Base-by-base conservation (phyloP, 2,329 filamentous ascomycete species). In the Ascochyta clinopodiicola region DNA sequence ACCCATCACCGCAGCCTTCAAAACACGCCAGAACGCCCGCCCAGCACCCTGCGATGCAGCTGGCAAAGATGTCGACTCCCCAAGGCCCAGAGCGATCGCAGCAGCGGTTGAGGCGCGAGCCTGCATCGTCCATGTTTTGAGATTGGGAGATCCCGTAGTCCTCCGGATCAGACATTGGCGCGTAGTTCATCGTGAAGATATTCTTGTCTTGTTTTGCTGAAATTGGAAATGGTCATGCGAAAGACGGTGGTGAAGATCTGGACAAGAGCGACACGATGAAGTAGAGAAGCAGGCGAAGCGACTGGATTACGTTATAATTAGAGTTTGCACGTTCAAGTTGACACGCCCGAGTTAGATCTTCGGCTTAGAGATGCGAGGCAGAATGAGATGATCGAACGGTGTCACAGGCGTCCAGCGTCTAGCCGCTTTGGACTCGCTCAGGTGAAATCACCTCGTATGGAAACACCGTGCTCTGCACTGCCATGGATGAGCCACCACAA, bases 21-120 rank as follows among this genome's bases (percentile, higher is more conserved):
- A 48, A 55, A n/a, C 57, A 57, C 32, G 46, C 61, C 3, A 55
- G 36, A 25, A 62, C 24, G 8, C 50, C 50, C 4, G 50, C 55
- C 35, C 56, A 45, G 51, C 61, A 62, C 4, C 50, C 50, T 4
- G 55, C 55, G 8, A 60, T 44, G 40, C 61, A 62, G 25, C 48
- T 45, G 13, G 49, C 39, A n/a, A 55, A 55, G 12, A 64, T 45
- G 17, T 64, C 60, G n/a, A 57, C 54, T 2, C 57, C 43, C 60
- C 60, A 62, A 6, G 57, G 60, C 8, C 60, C 60, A 25, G 48
- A 57, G 39, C 43, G 44, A 25, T 56, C 49, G 44, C 50, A 62
- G 39, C 43, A 54, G 22, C 57, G 53, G 10, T 49, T 44, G 8
- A 47, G 10, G 15, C 47, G 47, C 27, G 43, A 32, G 21, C 47